These are phyloP conservation scores for Rhodotorula sp. DNA, from an alignment of 1,284 basidiomycete genomes.

Conservation along the genomic window DNA sequence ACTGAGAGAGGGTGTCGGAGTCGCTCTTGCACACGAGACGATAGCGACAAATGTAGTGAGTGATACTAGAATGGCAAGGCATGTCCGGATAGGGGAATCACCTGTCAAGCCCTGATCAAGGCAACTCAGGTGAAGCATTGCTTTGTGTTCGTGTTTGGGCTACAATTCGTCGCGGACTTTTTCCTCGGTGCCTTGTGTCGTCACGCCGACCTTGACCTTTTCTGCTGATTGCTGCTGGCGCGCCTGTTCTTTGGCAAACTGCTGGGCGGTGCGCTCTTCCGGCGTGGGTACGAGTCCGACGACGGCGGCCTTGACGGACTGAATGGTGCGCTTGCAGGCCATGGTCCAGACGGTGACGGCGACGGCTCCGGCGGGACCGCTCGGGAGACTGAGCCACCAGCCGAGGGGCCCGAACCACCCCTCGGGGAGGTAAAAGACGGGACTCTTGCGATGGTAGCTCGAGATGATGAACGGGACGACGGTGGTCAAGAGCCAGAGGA, in stretches of 20 bases:
- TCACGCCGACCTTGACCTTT: slow-evolving; percentile 24
- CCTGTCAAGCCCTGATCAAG: too few species aligned
- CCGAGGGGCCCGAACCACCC: slow-evolving; percentile 80
- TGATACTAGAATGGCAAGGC: too few species aligned
- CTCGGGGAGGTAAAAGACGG: slow-evolving; percentile 86
- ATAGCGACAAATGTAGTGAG: too few species aligned
- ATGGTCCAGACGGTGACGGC: slow-evolving; percentile 88
- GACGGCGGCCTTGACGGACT: slow-evolving; percentile 65
- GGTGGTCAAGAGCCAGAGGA: slow-evolving; percentile 77
- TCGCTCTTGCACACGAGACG: too few species aligned
- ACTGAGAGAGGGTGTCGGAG: neutral
- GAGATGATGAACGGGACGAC: slow-evolving; percentile 76
- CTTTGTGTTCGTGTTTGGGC: neutral
- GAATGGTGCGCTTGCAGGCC: slow-evolving; percentile 75
- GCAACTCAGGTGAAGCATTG: too few species aligned
- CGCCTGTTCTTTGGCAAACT: slow-evolving; percentile 17
- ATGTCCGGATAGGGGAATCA: too few species aligned
- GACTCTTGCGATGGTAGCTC: slow-evolving; percentile 80
- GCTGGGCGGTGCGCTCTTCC: slow-evolving; percentile 20
- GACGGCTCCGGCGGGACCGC: slow-evolving; percentile 78
- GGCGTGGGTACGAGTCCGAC: slow-evolving; percentile 54
- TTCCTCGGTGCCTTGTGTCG: slow-evolving; percentile 7
- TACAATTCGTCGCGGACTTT: slow-evolving; percentile 27
- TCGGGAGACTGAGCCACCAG: slow-evolving; percentile 77
- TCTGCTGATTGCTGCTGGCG: neutral